A percentile compares a stretch with the other conserved stretches of the same genome.
Evolutionary conservation across 2,329 filamentous ascomycete species (phyloP).

Genomic region (Diaporthe nobilis): DNA sequence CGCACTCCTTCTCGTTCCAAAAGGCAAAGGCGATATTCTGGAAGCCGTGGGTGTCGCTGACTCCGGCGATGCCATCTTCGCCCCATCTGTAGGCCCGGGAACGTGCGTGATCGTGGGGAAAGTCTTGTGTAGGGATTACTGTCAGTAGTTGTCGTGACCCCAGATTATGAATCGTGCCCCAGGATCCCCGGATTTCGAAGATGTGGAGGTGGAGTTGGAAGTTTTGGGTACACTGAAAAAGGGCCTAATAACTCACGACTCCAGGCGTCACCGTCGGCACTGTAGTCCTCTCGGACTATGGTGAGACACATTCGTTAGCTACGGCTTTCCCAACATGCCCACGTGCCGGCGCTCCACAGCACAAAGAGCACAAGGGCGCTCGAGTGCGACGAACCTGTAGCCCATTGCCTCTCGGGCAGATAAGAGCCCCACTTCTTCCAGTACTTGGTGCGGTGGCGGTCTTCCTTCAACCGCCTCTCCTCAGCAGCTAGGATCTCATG

Average conservation of each 20-base stretch:
- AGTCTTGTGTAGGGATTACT: conserved; percentile 70
- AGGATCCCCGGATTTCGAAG: conserved; percentile 37
- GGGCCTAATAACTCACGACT: conserved; percentile 78
- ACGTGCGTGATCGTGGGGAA: conserved; percentile 91
- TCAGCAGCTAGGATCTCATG: conserved; percentile 91
- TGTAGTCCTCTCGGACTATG: conserved; percentile 91
- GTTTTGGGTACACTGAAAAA: conserved; percentile 30
- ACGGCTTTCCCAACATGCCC: neutral
- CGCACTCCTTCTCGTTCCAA: conserved; percentile 96
- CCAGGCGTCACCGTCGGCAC: conserved; percentile 92
- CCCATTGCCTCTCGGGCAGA: conserved; percentile 94
- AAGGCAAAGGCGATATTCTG: conserved; percentile 97
- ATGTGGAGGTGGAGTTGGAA: conserved; percentile 40
- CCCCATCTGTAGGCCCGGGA: conserved; percentile 94
- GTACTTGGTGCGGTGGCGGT: conserved; percentile 86
- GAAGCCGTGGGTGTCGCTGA: conserved; percentile 89
- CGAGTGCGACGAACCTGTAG: conserved; percentile 75
- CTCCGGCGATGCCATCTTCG: conserved; percentile 95
- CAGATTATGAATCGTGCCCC: conserved; percentile 27
- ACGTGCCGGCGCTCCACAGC: conserved; percentile 29
- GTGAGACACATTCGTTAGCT: conserved; percentile 44
- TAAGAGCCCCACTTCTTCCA: conserved; percentile 99
- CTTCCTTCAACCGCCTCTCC: conserved; percentile 90
- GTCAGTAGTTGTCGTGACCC: conserved; percentile 45
- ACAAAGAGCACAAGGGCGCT: conserved; percentile 40